These are phyloP conservation scores for Tricholoma sp. DNA, from an alignment of 768 basidiomycete species.

Conservation along the genomic window DNA sequence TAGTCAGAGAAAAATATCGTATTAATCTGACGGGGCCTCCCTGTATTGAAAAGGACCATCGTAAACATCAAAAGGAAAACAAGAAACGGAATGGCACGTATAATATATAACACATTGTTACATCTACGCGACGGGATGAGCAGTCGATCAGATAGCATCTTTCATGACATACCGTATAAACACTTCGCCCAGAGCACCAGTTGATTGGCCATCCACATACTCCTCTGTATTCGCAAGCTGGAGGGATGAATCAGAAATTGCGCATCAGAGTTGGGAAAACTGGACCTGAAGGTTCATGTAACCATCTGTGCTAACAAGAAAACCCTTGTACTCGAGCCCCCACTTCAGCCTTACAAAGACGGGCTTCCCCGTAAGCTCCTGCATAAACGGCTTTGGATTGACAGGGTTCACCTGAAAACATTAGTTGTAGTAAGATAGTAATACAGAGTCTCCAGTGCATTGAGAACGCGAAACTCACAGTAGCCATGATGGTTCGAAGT, in stretches of 20 bases:
- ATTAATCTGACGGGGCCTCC: slow-evolving; percentile 59
- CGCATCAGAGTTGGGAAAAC: slow-evolving; percentile 12
- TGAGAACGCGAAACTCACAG: slow-evolving; percentile 37
- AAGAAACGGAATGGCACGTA: slow-evolving; percentile 45
- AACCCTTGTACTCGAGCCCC: slow-evolving; percentile 99
- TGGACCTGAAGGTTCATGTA: slow-evolving; percentile 98
- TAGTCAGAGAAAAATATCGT: slow-evolving; percentile 1
- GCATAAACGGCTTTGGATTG: slow-evolving; percentile 98
- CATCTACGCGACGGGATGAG: slow-evolving; percentile 45
- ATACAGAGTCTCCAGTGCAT: slow-evolving; percentile 1
- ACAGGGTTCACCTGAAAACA: slow-evolving; percentile 76
- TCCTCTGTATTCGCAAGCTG: slow-evolving; percentile 99
- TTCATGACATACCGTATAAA: slow-evolving; percentile 78
- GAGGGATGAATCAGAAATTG: background rate
- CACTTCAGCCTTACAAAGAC: slow-evolving; percentile 96
- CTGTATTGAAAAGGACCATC: slow-evolving; percentile 45
- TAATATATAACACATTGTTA: slow-evolving; percentile 96
- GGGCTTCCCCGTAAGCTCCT: slow-evolving; percentile 96
- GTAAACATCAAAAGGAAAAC: slow-evolving; percentile 14
- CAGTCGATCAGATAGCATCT: slow-evolving; percentile 1
- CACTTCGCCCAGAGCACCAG: slow-evolving; percentile 96
- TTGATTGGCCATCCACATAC: slow-evolving; percentile 92
- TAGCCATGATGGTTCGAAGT: slow-evolving; percentile 51
- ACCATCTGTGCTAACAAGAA: slow-evolving; percentile 96
- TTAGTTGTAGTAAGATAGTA: slow-evolving; percentile 3